Conservation (phyloP, 495 filamentous ascomycete genomes). For the Entonaema liquescens region DNA sequence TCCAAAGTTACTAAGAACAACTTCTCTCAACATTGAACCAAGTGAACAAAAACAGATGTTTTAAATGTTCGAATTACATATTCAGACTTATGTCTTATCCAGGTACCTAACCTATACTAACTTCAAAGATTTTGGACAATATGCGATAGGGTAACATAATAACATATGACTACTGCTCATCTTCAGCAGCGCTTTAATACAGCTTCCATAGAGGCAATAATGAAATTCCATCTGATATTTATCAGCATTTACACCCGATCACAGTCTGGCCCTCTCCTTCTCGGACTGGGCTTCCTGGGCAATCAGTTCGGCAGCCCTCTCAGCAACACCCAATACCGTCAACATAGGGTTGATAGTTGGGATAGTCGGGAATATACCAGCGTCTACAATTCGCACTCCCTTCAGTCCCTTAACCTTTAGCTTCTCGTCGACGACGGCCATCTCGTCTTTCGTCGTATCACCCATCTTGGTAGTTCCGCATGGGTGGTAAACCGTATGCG, state of each 20-base stretch:
- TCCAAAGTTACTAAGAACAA: no score
- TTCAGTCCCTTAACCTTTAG: conserved; percentile 63
- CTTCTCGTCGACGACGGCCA: conserved; percentile 68
- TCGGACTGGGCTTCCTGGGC: conserved; percentile 49
- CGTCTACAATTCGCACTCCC: conserved; percentile 67
- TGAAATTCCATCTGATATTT: neutral
- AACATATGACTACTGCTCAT: neutral
- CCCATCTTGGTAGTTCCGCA: conserved; percentile 91
- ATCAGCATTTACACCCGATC: conserved; percentile 6
- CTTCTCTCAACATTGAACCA: no score
- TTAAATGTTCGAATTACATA: no score
- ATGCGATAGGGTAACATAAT: no score
- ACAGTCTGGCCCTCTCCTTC: conserved; percentile 42
- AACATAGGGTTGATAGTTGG: conserved; percentile 70
- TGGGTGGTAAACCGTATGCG: conserved; percentile 88
- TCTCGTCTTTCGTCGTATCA: conserved; percentile 64
- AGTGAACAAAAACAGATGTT: no score
- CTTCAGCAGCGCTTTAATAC: neutral
- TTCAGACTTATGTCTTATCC: no score
- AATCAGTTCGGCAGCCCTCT: conserved; percentile 70
- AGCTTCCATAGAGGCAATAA: neutral
- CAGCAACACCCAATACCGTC: conserved; percentile 70
- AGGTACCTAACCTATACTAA: no score
- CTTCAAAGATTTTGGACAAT: no score
- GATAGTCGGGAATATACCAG: conserved; percentile 67